Base-by-base conservation (phyloP, 2,329 filamentous ascomycete genomes). In the Clonostachys sp. region DNA sequence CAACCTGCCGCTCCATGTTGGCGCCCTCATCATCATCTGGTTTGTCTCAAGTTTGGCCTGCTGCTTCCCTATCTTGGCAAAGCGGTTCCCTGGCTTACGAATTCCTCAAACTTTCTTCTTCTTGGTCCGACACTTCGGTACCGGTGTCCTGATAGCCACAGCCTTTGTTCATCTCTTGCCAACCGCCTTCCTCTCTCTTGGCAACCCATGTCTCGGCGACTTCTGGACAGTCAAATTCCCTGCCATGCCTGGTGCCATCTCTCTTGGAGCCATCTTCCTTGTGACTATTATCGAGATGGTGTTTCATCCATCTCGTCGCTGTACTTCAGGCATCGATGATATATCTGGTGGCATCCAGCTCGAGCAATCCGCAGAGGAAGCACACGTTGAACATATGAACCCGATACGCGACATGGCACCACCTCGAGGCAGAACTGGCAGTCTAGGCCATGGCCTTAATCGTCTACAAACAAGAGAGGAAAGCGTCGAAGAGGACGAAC, bases 271-370 rank as follows among this genome's bases (percentile, higher is more conserved):
- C 30, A 87, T 90, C 36, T 77, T 95, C 56, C 74, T 88, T 10
- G 90, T 96, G 7, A 87, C 92, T 10, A 75, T 84, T 12, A 77
- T 96, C 50, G 91, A 96, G 65, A 95, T 83, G 78, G 67, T 78
- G 24, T 79, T 84, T 48, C 71, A 73, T 39, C 73, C 73, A 0
- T 64, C 65, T 14, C 61, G 68, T 14, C 65, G 63, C 45, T 45
- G 43, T 40, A 42, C 39, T 18, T 36, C 45, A n/a, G 10, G 14
- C 5, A 12, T 18, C 17, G 36, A 39, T 39, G 36, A 39, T 8
- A n/a, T 8, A 12, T 7, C 36, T 39, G 36, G 36, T n/a, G 36
- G 36, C 17, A 18, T n/a, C 17, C 14, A n/a, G 14, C 36, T 39
- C 14, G 14, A 39, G 36, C 7, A n/a, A n/a, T 39, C 36, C 10